Base-by-base conservation (phyloP, 768 basidiomycete species). In the Leccinum pellstonianum region DNA sequence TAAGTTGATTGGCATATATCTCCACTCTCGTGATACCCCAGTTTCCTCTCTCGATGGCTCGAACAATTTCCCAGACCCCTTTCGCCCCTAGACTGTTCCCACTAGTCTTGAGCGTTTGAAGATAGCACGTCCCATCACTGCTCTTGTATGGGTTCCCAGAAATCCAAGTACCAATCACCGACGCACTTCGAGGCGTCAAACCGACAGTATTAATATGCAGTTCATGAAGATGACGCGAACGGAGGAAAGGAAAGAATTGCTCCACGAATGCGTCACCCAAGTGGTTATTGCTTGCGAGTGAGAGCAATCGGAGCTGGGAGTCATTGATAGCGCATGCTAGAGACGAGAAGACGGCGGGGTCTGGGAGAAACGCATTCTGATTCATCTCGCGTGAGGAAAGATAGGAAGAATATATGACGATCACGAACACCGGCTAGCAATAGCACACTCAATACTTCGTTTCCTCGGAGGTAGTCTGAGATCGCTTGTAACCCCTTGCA, bases 361-460 rank as follows among this genome's bases (percentile, higher is more conserved):
- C 75, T 5, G 74, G 73, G 5, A 70, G 69, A 60, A 83, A 77
- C 3, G 38, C 52, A 59, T 83, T 83, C 80, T 77, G 62, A 66
- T 64, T 75, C 67, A 72, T 71, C 23, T 43, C 29, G 57, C 25
- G 19, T 62, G 21, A 56, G 52, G 25, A 21, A 21, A 23, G 37
- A 25, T 27, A 51, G 43, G 19, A 46, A 48, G 21, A 14, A 21
- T 2, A 56, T 41, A 27, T 6, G 19, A 54, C 29, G 35, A 52
- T 17, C 19, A 75, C 84, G 66, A 63, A 88, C 87, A 66, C 82
- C 79, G 65, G 83, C 81, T 10, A 89, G 69, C 65, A 80, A 80
- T 31, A 89, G 64, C 52, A 71, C 73, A 59, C 69, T 77, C 55
- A 88, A 66, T 10, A 67, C 65, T 4, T 66, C 66, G 63, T 85